Percentiles rank a stretch among this genome's conserved stretches.
Conservation (phyloP, 192 early-diverging fungal species). For the Coemansia umbellata region DNA sequence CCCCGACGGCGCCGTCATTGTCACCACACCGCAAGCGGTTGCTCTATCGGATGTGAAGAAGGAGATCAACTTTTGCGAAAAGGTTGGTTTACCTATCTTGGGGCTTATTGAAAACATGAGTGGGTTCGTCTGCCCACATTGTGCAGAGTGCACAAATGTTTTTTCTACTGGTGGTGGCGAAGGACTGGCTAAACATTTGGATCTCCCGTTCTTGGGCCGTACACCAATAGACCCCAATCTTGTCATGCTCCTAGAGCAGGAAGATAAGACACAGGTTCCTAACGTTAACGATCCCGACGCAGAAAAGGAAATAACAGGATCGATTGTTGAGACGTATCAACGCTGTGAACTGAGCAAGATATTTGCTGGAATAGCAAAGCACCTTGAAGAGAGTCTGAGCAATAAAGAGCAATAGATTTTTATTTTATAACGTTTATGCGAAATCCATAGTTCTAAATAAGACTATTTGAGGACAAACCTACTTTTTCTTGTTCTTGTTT, state of each 20-base stretch:
- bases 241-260: slow-evolving; percentile 61
- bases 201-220: slow-evolving; percentile 81
- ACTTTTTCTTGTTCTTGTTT: neutral
- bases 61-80: slow-evolving; percentile 94
- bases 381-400: slow-evolving; percentile 8
- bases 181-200: slow-evolving; percentile 81
- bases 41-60: slow-evolving; percentile 91
- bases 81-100: slow-evolving; percentile 83
- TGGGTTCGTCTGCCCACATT: slow-evolving; percentile 92
- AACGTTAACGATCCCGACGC: slow-evolving; percentile 34
- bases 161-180: slow-evolving; percentile 94
- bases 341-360: slow-evolving; percentile 46
- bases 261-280: slow-evolving; percentile 48
- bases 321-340: slow-evolving; percentile 52
- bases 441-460: too few relatives aligned
- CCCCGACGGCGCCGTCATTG: slow-evolving; percentile 84
- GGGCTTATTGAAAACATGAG: slow-evolving; percentile 98
- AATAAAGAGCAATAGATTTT: neutral
- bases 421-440: neutral
- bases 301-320: slow-evolving; percentile 16
- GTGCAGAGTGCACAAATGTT: slow-evolving; percentile 75
- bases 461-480: too few relatives aligned
- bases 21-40: slow-evolving; percentile 96
- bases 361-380: slow-evolving; percentile 23
- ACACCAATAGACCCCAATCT: slow-evolving; percentile 89